Base-by-base conservation (phyloP, 1,284 basidiomycete species). In the Mycena citricolor region DNA sequence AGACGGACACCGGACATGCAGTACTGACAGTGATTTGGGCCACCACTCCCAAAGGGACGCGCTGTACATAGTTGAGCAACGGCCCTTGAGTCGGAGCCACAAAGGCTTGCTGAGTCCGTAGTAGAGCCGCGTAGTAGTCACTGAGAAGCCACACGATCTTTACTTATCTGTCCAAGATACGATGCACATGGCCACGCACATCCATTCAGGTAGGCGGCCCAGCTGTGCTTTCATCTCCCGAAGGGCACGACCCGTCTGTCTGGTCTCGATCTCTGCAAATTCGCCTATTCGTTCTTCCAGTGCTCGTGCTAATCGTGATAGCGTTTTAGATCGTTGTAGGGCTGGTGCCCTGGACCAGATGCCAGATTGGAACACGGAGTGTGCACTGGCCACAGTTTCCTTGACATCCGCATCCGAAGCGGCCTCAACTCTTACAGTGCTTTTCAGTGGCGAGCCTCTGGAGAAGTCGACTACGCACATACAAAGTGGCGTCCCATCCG, bases 1-100 rank as follows among this genome's bases (percentile, higher is more conserved):
- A 42, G 8, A 28, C 22, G 19, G 23, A 41, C 7, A 25, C 10
- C 4, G 14, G 19, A 5, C 12, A 16, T 13, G 14, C 21, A 12
- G 11, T 17, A 47, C 70, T 47, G 23, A 86, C 85, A 24, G 86
- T 91, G 30, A 92, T 86, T 57, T 91, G 89, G 0, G 84, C 86
- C 26, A 90, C 86, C 12, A 91, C 88, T 19, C 89, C 89, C 1
- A 92, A 71, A 0, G 90, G 89, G 5, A 89, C 71, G 19, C 90
- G 74, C 39, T 81, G 77, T 6, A 92, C 81, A 60, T 87, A 83
- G 55, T 90, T 91, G 29, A 90, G 63, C 24, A 91, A 59, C 42
- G 77, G 78, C 0, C 90, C 90, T 55, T 87, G 83, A 0, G 86
- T 85, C 2, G 88, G 90, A n/a, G 85, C 77, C 11, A 90, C 72